Base-by-base conservation (phyloP, 108 stramenopile genomes). In the Licmophora abbreviata region DNA sequence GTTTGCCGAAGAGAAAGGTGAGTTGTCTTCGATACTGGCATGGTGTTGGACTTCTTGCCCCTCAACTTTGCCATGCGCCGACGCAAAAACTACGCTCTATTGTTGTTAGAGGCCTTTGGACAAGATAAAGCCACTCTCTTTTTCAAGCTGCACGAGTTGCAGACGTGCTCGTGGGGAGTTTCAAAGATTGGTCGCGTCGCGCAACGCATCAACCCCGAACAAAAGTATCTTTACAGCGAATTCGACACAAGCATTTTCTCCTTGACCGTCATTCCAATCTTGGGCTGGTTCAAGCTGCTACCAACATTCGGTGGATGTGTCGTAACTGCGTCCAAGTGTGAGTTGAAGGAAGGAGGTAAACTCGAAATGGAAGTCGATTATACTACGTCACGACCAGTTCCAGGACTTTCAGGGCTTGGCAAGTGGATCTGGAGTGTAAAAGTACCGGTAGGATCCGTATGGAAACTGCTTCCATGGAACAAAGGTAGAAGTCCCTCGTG, bases 231-330 rank as follows among this genome's bases (percentile, higher is more conserved):
- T 35, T 88, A 81, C 62, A 70, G 66, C 28, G 85, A 87, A 58
- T 85, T 88, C 59, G 82, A 91, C 54, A 86, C 92, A 0, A 71
- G 67, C 12, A 69, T 85, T 22, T 87, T 91, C 47, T 61, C 64
- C 25, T 66, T 95, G 51, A 95, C 94, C 0, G 88, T 85, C 20
- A 76, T 95, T 46, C 94, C 94, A 7, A 83, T 95, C 41, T 44
- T 95, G 51, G 94, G 94, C 9, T 95, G 87, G 87, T 91, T 86
- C 73, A 91, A 88, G 53, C 65, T 95, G 3, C 57, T 95, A 1
- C 94, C 94, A 18, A 95, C 94, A 15, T 95, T 95, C 64, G 94
- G 94, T 45, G 94, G 94, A 10, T 93, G 92, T 66, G 91, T 95
- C 29, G 63, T 88, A 6, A 88, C 87, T 12, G 87, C 81, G 1